Base-by-base conservation (phyloP, 257 asterid species). In the Plantago elongata region DNA sequence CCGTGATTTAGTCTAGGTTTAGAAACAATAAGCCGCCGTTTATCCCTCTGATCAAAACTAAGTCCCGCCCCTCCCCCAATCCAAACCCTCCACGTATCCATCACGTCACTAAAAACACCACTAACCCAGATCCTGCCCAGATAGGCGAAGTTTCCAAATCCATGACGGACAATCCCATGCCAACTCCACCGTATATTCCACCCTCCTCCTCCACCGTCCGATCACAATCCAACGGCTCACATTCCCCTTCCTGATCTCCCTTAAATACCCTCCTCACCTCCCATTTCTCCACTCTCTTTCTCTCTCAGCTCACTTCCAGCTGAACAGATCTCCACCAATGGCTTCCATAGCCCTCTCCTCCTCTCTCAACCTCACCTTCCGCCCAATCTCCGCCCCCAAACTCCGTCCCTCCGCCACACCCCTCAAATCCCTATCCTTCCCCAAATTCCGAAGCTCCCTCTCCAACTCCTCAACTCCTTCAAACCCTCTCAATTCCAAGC, bases 341-440 rank as follows among this genome's bases (percentile, higher is more conserved):
- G 84, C 89, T 70, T 76, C 89, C 61, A 46, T 82, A 9, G 77
- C 84, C 29, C 75, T 87, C 46, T 65, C 82, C 61, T 67, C 88
- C 60, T 56, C 95, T 47, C 58, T 82, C 9, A 82, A 75, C 81
- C 81, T 82, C 71, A 87, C 81, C 17, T 62, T 76, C 74, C 84
- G 81, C 13, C 82, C 85, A 48, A 45, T 54, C 51, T 6, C 5
- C 59, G 12, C 5, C 42, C 7, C 5, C 7, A 54, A 69, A 54
- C 16, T 61, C 57, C 75, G 62, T 29, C 15, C 14, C 56, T 43
- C 61, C 43, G 74, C 40, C 49, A 72, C 18, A 13, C 61, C 63
- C 18, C 38, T 58, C 13, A 67, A 48, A 57, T 22, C 47, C 48
- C 66, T 18, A 70, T 57, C 61, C 30, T 16, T 58, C 4, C 27